These are phyloP conservation scores for Colletotrichum trifolii DNA, from an alignment of 2,329 filamentous ascomycete genomes.

Conservation along the genomic window DNA sequence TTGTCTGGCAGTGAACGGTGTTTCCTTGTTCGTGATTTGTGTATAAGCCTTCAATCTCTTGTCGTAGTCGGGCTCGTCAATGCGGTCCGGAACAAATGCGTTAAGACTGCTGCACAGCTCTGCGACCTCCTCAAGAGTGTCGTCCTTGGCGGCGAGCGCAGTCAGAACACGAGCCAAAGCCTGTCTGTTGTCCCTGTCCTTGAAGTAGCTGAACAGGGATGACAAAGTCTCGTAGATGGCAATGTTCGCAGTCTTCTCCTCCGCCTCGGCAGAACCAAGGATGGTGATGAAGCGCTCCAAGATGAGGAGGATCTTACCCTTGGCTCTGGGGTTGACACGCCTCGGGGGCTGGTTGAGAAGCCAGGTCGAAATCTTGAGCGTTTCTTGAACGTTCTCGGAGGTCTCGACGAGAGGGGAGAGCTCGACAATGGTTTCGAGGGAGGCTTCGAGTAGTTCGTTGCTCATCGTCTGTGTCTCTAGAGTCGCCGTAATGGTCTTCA, in stretches of 20 bases:
- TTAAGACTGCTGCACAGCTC: conserved; percentile 83
- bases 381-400: conserved; percentile 76
- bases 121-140: conserved; percentile 71
- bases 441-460: conserved; percentile 81
- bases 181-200: conserved; percentile 80
- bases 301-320: conserved; percentile 82
- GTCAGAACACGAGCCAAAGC: conserved; percentile 78
- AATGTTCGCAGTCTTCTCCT: conserved; percentile 34
- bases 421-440: conserved; percentile 82
- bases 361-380: conserved; percentile 83
- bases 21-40: conserved; percentile 72
- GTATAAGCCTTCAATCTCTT: conserved; percentile 82
- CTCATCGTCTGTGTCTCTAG: conserved; percentile 70
- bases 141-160: conserved; percentile 74
- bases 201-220: conserved; percentile 90
- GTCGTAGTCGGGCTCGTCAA: conserved; percentile 92
- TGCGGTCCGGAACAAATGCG: conserved; percentile 74
- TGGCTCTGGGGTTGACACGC: conserved; percentile 83
- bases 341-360: conserved; percentile 87
- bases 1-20: conserved; percentile 73
- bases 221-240: conserved; percentile 80
- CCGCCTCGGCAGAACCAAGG: conserved; percentile 47
- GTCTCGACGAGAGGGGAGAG: conserved; percentile 77
- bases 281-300: conserved; percentile 83
- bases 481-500: conserved; percentile 75